Conservation (phyloP, 2,329 filamentous ascomycete genomes). For the Nigrospora sphaerica region DNA sequence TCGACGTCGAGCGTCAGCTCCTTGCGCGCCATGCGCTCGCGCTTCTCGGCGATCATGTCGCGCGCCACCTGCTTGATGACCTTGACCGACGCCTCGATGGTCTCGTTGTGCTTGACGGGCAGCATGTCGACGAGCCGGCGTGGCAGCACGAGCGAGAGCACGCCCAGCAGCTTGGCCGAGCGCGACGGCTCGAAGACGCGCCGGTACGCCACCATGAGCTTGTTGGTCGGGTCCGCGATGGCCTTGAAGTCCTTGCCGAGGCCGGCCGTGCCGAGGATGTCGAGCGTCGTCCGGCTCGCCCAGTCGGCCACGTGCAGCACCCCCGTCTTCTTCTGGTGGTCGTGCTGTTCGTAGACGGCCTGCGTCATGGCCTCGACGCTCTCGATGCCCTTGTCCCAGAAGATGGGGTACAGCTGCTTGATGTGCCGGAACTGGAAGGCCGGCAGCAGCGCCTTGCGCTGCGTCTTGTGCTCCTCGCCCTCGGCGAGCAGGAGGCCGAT, state of each 20-base stretch:
- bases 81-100: conserved; percentile 46
- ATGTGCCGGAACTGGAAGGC: background rate
- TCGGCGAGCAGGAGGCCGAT: background rate
- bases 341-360: conserved; percentile 7
- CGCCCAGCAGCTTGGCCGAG: conserved; percentile 30
- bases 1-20: conserved; percentile 43
- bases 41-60: conserved; percentile 66
- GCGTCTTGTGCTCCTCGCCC: background rate
- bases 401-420: background rate
- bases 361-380: conserved; percentile 1
- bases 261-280: conserved; percentile 68
- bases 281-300: conserved; percentile 63
- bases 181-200: conserved; percentile 43
- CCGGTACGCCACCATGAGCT: conserved; percentile 51
- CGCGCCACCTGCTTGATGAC: conserved; percentile 60
- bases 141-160: conserved; percentile 57
- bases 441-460: background rate
- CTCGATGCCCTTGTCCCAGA: background rate
- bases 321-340: conserved; percentile 19
- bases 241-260: conserved; percentile 65
- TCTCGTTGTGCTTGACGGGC: conserved; percentile 63
- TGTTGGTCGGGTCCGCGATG: conserved; percentile 51
- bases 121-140: conserved; percentile 52
- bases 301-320: conserved; percentile 54
- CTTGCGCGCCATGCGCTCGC: conserved; percentile 39